phyloP scores from a whole-genome alignment of 2,329 filamentous ascomycete genomes.

The Cyanodermella asteris region DNA sequence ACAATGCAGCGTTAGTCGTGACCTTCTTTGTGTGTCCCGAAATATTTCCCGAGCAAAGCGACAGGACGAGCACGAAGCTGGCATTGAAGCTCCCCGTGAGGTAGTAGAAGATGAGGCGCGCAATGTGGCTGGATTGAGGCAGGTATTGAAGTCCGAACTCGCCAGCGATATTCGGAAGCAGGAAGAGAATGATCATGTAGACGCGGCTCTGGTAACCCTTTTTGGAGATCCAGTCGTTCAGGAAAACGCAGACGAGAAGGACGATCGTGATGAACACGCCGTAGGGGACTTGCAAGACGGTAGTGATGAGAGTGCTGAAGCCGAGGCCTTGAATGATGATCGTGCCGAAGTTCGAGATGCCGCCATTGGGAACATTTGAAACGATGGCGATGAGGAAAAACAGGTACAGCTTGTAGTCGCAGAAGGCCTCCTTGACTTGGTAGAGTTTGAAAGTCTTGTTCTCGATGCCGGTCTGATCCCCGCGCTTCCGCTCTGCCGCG shows the following conservation, averaged over 20 bases:
- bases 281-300: constrained; percentile 27
- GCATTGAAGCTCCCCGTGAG: constrained; percentile 22
- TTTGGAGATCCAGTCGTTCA: constrained; percentile 16
- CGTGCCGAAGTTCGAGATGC: constrained; percentile 36
- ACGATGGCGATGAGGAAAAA: constrained; percentile 26
- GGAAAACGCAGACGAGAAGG: constrained; percentile 17
- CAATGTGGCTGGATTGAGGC: constrained; percentile 15
- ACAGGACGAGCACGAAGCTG: constrained; percentile 21
- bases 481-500: constrained; percentile 1
- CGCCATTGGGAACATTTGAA: constrained; percentile 27
- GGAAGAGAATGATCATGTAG: constrained; percentile 19
- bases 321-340: constrained; percentile 37
- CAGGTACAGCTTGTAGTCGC: constrained; percentile 30
- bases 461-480: constrained; percentile 34
- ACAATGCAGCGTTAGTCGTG: constrained; percentile 25
- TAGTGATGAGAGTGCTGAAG: constrained; percentile 31
- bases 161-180: constrained; percentile 24
- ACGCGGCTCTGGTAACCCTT: no score
- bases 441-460: constrained; percentile 30
- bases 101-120: constrained; percentile 22
- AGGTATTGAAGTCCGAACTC: constrained; percentile 22
- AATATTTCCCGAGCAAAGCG: constrained; percentile 23
- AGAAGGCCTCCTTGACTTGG: constrained; percentile 30
- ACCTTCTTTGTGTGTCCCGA: constrained; percentile 28
- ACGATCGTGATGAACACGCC: constrained; percentile 21